Evolutionary conservation across 225 moss, liverwort and hornwort genomes (phyloP), one percentile per base, ranked within the genome.

Genomic region (Pseudisothecium myosuroides): DNA sequence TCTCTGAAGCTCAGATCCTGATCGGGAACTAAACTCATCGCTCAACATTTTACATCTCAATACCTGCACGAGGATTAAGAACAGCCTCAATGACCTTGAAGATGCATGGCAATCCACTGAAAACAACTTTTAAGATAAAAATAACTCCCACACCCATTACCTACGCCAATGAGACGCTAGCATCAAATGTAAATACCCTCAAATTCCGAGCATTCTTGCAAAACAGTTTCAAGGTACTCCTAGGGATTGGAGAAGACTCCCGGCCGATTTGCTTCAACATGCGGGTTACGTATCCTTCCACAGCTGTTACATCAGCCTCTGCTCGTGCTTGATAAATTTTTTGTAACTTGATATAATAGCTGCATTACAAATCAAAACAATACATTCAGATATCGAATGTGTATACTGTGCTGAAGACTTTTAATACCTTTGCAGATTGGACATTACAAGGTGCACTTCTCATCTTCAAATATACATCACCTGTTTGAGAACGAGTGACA

Each of bases 121-220:
- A 50, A 80, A 88, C 60, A 82, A 60, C 78, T 63, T 60, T 60
- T 21, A 67, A 73, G 45, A 16, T 50, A 59, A 5, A 59, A 50
- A 45, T 6, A 50, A 52, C 64, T 58, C 71, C 89, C 76, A 89
- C 34, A 85, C 76, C 81, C 63, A 89, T 63, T 39, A 77, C 60
- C 36, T 50, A 85, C 36, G 19, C 54, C 49, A 91, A 41, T 31
- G 67, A 82, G 29, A 43, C 62, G 62, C 87, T 64, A 81, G 58
- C 64, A 65, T 58, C n/a, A 62, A 62, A 87, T 78, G 84, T 27
- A 86, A 90, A 58, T 94, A 97, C 98, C 88, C 94, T 92, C 85
- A 99, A 91, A 95, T 97, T 96, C 72, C 99, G 96, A 61, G 96
- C 77, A 88, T 99, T 99, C 86, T 97, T 99, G 96, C 99, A 99